Conservation (phyloP, 495 filamentous ascomycete genomes). For the Lentithecium fluviatile region DNA sequence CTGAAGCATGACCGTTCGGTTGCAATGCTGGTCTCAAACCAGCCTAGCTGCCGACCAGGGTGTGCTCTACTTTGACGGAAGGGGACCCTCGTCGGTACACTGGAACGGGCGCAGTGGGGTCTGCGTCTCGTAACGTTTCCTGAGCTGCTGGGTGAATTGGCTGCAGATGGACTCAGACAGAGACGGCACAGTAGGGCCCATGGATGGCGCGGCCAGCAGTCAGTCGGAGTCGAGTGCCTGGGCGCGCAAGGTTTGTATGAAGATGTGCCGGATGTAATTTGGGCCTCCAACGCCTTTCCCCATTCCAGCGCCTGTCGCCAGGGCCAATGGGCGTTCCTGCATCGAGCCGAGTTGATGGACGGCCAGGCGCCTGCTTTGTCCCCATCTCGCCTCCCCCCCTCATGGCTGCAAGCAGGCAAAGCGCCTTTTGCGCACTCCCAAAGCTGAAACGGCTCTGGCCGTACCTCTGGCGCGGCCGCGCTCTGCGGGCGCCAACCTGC, state of each 20-base stretch:
- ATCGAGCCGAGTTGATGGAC: no score
- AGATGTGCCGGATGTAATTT: slow-evolving; percentile 12
- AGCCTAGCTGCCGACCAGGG: slow-evolving; percentile 25
- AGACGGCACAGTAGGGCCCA: background rate
- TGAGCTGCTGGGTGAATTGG: background rate
- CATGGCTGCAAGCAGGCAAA: no score
- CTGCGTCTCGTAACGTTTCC: background rate
- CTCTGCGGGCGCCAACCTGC: background rate
- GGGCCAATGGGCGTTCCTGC: background rate
- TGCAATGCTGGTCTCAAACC: slow-evolving; percentile 29
- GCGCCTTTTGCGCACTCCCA: background rate
- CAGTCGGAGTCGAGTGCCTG: background rate
- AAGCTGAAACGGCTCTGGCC: slow-evolving; percentile 17
- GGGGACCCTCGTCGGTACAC: slow-evolving; percentile 4
- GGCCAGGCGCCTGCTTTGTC: no score
- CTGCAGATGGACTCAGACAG: background rate
- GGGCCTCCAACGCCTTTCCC: slow-evolving; percentile 2
- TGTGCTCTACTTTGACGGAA: slow-evolving; percentile 14
- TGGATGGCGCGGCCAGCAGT: background rate
- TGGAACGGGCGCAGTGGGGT: slow-evolving; percentile 25
- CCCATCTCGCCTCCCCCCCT: no score
- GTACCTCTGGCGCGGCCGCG: slow-evolving; percentile 38
- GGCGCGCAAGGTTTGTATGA: background rate
- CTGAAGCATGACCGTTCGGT: slow-evolving; percentile 24
- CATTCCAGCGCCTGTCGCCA: background rate